phyloP scores from a whole-genome alignment of 805 yeast genomes.

The Blastobotrys robertii region DNA sequence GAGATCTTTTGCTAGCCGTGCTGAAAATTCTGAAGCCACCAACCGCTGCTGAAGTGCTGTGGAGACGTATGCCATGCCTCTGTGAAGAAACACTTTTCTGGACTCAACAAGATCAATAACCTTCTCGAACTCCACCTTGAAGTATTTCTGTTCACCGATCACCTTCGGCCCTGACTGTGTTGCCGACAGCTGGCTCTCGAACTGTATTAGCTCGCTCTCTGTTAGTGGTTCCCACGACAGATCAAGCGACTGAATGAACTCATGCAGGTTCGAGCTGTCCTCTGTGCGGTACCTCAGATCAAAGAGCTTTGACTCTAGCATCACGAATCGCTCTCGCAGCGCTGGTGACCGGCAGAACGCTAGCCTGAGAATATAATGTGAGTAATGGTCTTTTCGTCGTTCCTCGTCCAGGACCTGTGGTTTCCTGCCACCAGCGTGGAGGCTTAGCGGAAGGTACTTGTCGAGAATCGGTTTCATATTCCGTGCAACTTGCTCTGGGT shows the following conservation, averaged over 20 bases:
- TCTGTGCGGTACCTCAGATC: constrained; percentile 58
- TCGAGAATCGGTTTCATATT: constrained; percentile 56
- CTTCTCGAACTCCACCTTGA: constrained; percentile 79
- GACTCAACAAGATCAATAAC: constrained; percentile 68
- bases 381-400: constrained; percentile 81
- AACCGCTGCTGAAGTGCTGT: constrained; percentile 67
- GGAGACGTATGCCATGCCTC: constrained; percentile 80
- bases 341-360: constrained; percentile 84
- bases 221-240: constrained; percentile 64
- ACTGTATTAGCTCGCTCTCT: constrained; percentile 46
- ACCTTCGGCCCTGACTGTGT: constrained; percentile 31
- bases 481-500: constrained; percentile 45
- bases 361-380: constrained; percentile 78
- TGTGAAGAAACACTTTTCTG: constrained; percentile 56
- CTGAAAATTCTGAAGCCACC: constrained; percentile 58
- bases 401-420: constrained; percentile 34
- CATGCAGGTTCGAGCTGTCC: constrained; percentile 55
- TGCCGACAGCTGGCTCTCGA: constrained; percentile 42
- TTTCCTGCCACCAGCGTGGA: constrained; percentile 20
- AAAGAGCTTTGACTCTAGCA: constrained; percentile 68
- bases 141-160: constrained; percentile 49
- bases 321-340: constrained; percentile 65
- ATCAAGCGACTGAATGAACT: constrained; percentile 55
- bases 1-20: constrained; percentile 41
- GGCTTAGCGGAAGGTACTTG: constrained; percentile 54